A percentile compares a stretch with the other conserved stretches of the same genome.
These are phyloP conservation scores for Fusarium hostae DNA, from an alignment of 2,329 filamentous ascomycete genomes.

Conservation along the genomic window DNA sequence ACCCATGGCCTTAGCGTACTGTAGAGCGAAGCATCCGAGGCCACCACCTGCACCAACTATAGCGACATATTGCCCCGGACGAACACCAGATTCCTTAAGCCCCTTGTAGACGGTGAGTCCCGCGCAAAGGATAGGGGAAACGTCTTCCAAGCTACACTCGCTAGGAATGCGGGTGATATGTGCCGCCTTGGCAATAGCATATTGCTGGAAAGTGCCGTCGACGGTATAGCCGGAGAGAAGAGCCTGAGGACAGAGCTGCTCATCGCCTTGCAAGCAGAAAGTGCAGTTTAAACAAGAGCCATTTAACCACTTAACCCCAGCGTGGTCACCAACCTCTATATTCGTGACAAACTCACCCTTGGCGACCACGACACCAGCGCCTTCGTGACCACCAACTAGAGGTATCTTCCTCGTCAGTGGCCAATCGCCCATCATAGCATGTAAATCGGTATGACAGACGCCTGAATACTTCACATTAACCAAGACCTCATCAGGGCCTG, in stretches of 20 bases:
- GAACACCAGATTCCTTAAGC: conserved; percentile 81
- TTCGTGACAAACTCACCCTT: conserved; percentile 81
- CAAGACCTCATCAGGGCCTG: conserved; percentile 89
- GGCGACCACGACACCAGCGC: conserved; percentile 85
- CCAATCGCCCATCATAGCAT: conserved; percentile 90
- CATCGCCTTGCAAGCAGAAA: conserved; percentile 83
- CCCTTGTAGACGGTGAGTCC: conserved; percentile 92
- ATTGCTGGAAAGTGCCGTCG: conserved; percentile 93
- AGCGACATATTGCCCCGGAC: conserved; percentile 80
- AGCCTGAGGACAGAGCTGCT: conserved; percentile 82
- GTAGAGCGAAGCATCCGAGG: conserved; percentile 79
- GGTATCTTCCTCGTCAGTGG: conserved; percentile 84
- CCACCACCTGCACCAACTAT: conserved; percentile 89
- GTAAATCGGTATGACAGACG: conserved; percentile 87
- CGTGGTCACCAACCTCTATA: conserved; percentile 83
- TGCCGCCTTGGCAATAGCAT: conserved; percentile 87
- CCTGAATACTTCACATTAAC: conserved; percentile 91
- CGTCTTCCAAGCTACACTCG: conserved; percentile 77
- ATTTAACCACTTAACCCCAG: conserved; percentile 93
- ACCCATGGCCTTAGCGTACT: conserved; percentile 94
- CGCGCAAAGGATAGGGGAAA: conserved; percentile 84
- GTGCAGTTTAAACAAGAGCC: conserved; percentile 84
- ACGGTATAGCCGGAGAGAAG: conserved; percentile 90
- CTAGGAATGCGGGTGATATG: conserved; percentile 86
- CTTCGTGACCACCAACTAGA: conserved; percentile 83